These are phyloP conservation scores for Rhizopogon salebrosus DNA, from an alignment of 768 basidiomycete genomes.

Conservation along the genomic window DNA sequence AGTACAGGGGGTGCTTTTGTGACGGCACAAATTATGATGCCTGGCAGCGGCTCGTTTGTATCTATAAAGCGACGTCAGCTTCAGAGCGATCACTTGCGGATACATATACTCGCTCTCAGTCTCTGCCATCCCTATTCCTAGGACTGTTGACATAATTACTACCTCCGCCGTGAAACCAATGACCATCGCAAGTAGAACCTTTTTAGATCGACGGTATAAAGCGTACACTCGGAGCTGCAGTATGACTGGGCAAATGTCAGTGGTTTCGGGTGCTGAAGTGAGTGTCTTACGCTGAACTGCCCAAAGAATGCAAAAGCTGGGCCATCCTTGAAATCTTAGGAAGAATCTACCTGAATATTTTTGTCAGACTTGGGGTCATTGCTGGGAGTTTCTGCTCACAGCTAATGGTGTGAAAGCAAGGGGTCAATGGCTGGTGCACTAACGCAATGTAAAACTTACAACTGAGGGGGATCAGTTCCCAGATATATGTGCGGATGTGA, in stretches of 20 bases:
- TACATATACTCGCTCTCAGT: not conserved
- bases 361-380: not conserved
- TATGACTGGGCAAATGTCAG: not conserved
- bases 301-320: not conserved
- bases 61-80: not conserved
- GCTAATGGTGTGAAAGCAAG: not conserved
- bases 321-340: not conserved
- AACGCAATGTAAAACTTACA: not conserved
- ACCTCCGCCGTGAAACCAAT: not conserved
- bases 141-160: not conserved
- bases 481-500: not conserved
- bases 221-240: not conserved
- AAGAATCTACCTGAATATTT: not conserved
- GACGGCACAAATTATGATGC: not conserved
- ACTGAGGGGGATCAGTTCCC: not conserved
- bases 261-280: not conserved
- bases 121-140: not conserved
- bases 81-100: not conserved
- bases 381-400: not conserved
- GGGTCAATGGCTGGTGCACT: not conserved
- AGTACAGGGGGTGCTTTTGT: not conserved
- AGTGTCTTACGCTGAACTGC: not conserved
- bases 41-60: not conserved
- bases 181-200: not conserved
- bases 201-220: not conserved